phyloP scores from a whole-genome alignment of 805 yeast species.

The Lachancea dasiensis region DNA sequence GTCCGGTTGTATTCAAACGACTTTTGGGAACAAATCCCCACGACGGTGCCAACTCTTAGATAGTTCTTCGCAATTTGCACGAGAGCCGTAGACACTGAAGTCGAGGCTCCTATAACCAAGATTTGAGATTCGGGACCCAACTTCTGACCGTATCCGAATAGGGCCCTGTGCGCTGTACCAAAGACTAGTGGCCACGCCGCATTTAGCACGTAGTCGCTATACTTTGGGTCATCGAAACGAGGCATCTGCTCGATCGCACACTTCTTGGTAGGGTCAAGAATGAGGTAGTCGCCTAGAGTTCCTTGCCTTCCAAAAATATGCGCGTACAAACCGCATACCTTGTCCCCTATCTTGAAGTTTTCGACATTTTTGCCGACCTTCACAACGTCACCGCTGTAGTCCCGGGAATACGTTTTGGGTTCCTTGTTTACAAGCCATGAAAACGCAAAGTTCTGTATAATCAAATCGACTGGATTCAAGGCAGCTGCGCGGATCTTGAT shows the following conservation, averaged over 20 bases:
- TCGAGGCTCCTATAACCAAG: constrained; percentile 67
- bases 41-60: constrained; percentile 44
- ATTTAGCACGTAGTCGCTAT: constrained; percentile 19
- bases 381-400: constrained; percentile 28
- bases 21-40: constrained; percentile 48
- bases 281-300: constrained; percentile 42
- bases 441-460: constrained; percentile 15
- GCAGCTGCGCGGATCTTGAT: constrained; percentile 28
- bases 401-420: constrained; percentile 25
- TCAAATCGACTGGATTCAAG: constrained; percentile 28
- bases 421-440: constrained; percentile 7
- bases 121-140: constrained; percentile 43
- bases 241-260: constrained; percentile 32
- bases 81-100: constrained; percentile 56
- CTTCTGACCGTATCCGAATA: constrained; percentile 29
- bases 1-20: constrained; percentile 40
- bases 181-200: constrained; percentile 61
- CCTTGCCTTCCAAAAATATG: constrained; percentile 33
- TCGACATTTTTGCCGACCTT: constrained; percentile 22
- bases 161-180: constrained; percentile 51
- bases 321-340: constrained; percentile 23
- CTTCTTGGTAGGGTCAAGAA: constrained; percentile 33
- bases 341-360: constrained; percentile 23
- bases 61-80: constrained; percentile 51
- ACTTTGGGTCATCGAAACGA: constrained; percentile 8